These are phyloP conservation scores for Auricularia sp. DNA, from an alignment of 768 basidiomycete genomes.

Conservation along the genomic window DNA sequence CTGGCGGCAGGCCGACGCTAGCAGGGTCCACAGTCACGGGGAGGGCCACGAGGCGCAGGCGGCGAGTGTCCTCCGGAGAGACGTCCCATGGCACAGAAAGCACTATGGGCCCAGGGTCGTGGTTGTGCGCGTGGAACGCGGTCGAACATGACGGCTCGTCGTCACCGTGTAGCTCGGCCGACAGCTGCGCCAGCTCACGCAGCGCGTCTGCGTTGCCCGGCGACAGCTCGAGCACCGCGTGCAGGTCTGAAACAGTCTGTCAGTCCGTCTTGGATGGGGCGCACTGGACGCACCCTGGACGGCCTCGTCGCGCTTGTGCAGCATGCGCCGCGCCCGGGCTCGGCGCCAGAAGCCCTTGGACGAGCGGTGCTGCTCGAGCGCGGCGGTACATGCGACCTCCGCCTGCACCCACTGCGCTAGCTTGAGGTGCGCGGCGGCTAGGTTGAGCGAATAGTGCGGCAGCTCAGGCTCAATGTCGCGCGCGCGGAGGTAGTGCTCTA, in stretches of 20 bases:
- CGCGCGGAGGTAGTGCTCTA: slow-evolving; percentile 49
- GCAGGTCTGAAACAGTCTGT: slow-evolving; percentile 36
- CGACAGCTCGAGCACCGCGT: slow-evolving; percentile 49
- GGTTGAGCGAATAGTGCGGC: slow-evolving; percentile 66
- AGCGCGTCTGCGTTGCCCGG: slow-evolving; percentile 55
- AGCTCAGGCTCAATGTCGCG: slow-evolving; percentile 58
- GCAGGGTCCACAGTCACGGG: slow-evolving; percentile 16
- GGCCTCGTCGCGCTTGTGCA: slow-evolving; percentile 45
- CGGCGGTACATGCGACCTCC: slow-evolving; percentile 57
- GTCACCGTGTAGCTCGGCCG: slow-evolving; percentile 7
- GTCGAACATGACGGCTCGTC: slow-evolving; percentile 2
- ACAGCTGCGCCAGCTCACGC: slow-evolving; percentile 40
- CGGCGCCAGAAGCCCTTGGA: slow-evolving; percentile 63
- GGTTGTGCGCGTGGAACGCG: slow-evolving; percentile 26
- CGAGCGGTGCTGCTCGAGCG: slow-evolving; percentile 53
- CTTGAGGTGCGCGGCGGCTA: slow-evolving; percentile 66
- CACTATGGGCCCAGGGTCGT: slow-evolving; percentile 21
- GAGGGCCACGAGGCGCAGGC: slow-evolving; percentile 24
- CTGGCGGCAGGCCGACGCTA: slow-evolving; percentile 15
- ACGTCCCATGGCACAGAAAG: slow-evolving; percentile 5
- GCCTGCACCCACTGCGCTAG: slow-evolving; percentile 65
- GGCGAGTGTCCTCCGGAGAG: slow-evolving; percentile 15
- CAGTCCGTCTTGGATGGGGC: neutral
- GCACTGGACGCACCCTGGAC: slow-evolving; percentile 36
- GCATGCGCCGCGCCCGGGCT: slow-evolving; percentile 55